Evolutionary conservation across 2,329 filamentous ascomycete genomes (phyloP), one percentile per base, ranked within the genome.

Genomic region (Sporothrix humicola): DNA sequence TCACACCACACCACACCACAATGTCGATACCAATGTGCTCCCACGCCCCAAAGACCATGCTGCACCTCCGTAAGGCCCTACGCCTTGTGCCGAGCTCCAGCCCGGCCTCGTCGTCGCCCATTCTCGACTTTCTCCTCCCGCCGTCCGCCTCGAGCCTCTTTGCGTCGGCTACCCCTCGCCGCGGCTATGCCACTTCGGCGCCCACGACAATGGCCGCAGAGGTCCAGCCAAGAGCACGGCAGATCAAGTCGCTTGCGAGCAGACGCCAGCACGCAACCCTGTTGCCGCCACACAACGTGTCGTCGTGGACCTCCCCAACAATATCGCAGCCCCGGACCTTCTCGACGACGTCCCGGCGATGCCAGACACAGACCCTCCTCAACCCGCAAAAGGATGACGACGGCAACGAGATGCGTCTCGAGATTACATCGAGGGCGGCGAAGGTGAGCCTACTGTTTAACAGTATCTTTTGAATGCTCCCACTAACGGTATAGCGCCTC

Each of bases 361-460:
- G 78, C 42, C 83, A 82, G 74, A 91, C 89, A 0, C 81, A 82
- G 44, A 85, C 85, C 58, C 82, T 90, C 4, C 82, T 85, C 76
- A 97, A 98, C 80, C 93, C 94, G 0, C 90, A 91, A 77, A 87
- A 87, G 73, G 93, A 96, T 80, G 93, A 97, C 46, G 90, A 95
- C 72, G 95, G 95, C 37, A 91, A 93, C n/a, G 88, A 91, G 23
- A 94, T 97, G 90, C 84, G 85, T 77, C 87, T 99, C 31, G 91
- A 92, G 72, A 97, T 98, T 75, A 97, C 94, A 0, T 88, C 93
- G 1, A 89, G 95, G 68, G 95, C 95, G 56, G 91, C 92, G 58
- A 89, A 92, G 83, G 26, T 17, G 9, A 5, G 20, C 52, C n/a
- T n/a, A n/a, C n/a, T n/a, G n/a, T n/a, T n/a, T n/a, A n/a, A n/a